Conservation (phyloP, 495 filamentous ascomycete genomes). For the Hyaloscypha bicolor region DNA sequence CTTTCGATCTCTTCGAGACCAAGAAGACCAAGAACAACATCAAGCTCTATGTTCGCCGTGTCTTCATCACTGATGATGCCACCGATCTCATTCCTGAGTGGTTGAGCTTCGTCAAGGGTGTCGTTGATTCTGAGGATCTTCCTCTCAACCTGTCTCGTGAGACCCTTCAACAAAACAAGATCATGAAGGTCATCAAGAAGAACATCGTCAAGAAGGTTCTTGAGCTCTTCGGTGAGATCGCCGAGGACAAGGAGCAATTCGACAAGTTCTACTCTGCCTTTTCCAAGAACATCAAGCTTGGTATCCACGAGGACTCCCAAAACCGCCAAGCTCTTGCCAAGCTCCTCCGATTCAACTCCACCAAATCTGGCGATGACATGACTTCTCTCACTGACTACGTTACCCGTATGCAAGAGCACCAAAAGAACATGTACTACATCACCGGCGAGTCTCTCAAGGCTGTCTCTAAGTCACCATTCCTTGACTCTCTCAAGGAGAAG, state of each 20-base stretch:
- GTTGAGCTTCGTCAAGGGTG: slow-evolving; percentile 99
- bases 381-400: slow-evolving; percentile 96
- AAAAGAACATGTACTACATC: slow-evolving; percentile 99
- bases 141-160: slow-evolving; percentile 99
- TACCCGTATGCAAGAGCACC: slow-evolving; percentile 98
- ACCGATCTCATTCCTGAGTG: slow-evolving; percentile 99
- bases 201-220: slow-evolving; percentile 99
- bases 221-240: slow-evolving; percentile 97
- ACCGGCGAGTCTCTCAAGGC: slow-evolving; percentile 99
- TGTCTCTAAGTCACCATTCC: slow-evolving; percentile 96
- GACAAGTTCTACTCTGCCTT: slow-evolving; percentile 99
- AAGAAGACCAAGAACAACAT: slow-evolving; percentile 99
- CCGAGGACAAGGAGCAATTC: slow-evolving; percentile 99
- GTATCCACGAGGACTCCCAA: slow-evolving; percentile 99
- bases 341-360: slow-evolving; percentile 98
- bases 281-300: slow-evolving; percentile 99
- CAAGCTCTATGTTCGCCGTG: slow-evolving; percentile 99
- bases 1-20: slow-evolving; percentile 99
- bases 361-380: slow-evolving; percentile 94
- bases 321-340: slow-evolving; percentile 93
- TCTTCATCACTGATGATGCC: slow-evolving; percentile 99
- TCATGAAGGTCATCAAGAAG: slow-evolving; percentile 99
- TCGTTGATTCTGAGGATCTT: slow-evolving; percentile 99
- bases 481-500: slow-evolving; percentile 99
- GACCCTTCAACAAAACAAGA: slow-evolving; percentile 99